Percentiles rank a stretch among this genome's conserved stretches.
Evolutionary conservation across 2,329 filamentous ascomycete genomes (phyloP).

Genomic region (Incumbomyces lentus): DNA sequence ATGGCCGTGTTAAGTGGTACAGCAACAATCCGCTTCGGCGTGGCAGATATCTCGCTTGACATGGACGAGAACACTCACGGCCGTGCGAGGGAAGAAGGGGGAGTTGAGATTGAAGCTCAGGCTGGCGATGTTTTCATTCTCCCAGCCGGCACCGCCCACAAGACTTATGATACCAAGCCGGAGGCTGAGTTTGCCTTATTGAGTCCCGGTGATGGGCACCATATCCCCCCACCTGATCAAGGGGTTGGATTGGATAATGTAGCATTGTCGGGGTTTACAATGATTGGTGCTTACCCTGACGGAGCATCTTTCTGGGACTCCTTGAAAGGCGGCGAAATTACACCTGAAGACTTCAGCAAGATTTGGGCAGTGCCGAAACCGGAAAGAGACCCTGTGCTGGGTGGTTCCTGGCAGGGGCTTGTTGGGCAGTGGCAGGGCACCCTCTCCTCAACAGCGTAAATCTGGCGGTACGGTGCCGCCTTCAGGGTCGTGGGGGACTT

Average conservation of each 20-base stretch:
- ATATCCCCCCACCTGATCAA: conserved; percentile 25
- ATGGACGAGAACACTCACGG: no score
- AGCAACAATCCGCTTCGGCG: no score
- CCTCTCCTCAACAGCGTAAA: no score
- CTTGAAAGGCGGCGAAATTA: conserved; percentile 35
- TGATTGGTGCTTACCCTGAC: conserved; percentile 48
- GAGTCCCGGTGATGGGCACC: conserved; percentile 35
- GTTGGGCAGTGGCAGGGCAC: conserved; percentile 27
- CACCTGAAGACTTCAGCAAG: conserved; percentile 28
- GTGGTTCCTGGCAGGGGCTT: conserved; percentile 28
- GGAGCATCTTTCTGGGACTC: conserved; percentile 42
- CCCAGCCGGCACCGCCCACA: no score
- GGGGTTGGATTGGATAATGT: conserved; percentile 28
- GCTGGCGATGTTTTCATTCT: no score
- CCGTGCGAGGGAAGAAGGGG: no score
- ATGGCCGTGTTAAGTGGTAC: no score
- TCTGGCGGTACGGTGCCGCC: no score
- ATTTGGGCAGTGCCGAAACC: conserved; percentile 40
- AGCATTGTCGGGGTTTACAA: conserved; percentile 38
- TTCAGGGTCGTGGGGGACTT: no score
- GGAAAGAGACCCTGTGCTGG: conserved; percentile 39
- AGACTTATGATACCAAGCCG: no score
- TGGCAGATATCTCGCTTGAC: no score
- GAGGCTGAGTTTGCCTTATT: conserved; percentile 31
- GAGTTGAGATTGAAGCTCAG: no score